Percentiles rank a stretch among this genome's conserved stretches.
Conservation (phyloP, 306 rosid genomes). For the Malus fusca region DNA sequence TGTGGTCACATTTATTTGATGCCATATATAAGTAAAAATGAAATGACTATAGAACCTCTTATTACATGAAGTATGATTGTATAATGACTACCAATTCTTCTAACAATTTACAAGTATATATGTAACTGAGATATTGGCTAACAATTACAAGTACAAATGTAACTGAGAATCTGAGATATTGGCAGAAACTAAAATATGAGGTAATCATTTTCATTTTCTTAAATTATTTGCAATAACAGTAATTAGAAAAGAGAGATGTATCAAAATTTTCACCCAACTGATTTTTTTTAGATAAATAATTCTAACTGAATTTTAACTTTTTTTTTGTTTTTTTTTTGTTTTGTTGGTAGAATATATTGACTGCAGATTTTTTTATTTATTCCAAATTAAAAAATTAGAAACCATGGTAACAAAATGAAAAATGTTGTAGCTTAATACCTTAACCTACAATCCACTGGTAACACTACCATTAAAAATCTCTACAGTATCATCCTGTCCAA, state of each 20-base stretch:
- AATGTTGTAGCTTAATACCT: neutral
- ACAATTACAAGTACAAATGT: neutral
- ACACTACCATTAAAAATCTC: conserved; percentile 67
- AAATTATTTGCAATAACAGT: too few species aligned
- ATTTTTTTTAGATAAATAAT: too few species aligned
- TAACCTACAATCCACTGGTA: conserved; percentile 43
- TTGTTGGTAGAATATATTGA: too few species aligned
- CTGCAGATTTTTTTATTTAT: neutral
- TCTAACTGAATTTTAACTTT: too few species aligned
- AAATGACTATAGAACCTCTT: neutral
- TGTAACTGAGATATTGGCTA: neutral
- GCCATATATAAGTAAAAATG: neutral
- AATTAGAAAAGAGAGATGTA: too few species aligned
- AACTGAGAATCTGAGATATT: neutral
- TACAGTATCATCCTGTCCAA: conserved; percentile 48
- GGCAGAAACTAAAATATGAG: neutral
- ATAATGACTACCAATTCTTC: too few species aligned
- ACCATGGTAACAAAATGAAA: neutral
- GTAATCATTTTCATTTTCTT: neutral
- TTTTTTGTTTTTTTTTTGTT: too few species aligned
- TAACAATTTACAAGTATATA: neutral
- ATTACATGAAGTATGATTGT: too few species aligned
- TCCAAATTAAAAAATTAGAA: neutral
- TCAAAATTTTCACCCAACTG: too few species aligned
- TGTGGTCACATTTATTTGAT: neutral